These are phyloP conservation scores for Lasiodiplodia sp. DNA, from an alignment of 2,329 filamentous ascomycete genomes.

Conservation along the genomic window DNA sequence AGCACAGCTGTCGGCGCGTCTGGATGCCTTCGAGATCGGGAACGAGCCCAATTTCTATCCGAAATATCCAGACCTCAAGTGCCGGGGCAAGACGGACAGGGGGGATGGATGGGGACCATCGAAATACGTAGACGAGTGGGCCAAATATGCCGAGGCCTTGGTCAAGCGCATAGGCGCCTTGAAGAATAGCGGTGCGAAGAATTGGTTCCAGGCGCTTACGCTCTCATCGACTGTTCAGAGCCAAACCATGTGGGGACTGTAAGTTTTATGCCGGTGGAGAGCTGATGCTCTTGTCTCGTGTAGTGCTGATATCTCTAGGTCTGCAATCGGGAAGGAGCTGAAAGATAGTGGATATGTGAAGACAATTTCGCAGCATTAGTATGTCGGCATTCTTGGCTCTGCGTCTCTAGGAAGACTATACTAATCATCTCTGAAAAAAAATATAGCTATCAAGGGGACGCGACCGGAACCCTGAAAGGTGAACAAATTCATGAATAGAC, in stretches of 20 bases:
- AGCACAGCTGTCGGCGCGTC: too few species aligned
- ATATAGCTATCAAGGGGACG: background rate
- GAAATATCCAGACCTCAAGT: too few species aligned
- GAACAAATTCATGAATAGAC: too few species aligned
- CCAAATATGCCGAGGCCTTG: background rate
- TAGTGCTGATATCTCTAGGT: background rate
- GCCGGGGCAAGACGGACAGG: background rate
- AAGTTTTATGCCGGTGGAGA: background rate
- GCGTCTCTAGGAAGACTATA: too few species aligned
- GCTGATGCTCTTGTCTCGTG: too few species aligned
- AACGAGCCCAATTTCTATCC: background rate
- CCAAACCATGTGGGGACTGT: background rate
- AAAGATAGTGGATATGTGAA: background rate
- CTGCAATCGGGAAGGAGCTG: background rate
- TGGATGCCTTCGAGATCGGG: constrained; percentile 2
- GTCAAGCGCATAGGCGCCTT: background rate
- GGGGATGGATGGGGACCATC: background rate
- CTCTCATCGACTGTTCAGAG: background rate
- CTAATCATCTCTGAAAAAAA: too few species aligned
- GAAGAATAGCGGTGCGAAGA: background rate
- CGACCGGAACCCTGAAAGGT: background rate
- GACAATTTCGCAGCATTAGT: constrained; percentile 15
- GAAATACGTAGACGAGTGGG: background rate
- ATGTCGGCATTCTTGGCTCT: too few species aligned
- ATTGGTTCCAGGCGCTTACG: background rate